Conservation (phyloP, 495 filamentous ascomycete genomes). For the Mycothermus thermophilus region DNA sequence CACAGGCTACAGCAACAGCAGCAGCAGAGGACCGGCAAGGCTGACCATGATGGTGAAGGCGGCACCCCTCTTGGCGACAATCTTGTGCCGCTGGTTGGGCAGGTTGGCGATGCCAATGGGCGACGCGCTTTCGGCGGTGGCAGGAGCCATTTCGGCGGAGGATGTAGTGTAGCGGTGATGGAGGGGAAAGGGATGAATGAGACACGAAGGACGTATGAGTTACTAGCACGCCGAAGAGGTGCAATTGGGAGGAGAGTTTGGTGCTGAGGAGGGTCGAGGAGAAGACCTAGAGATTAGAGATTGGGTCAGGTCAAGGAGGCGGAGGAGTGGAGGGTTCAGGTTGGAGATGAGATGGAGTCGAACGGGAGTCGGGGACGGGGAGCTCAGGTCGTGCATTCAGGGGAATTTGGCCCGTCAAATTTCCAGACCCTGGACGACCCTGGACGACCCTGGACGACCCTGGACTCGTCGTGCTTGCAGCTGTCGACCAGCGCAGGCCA, state of each 20-base stretch:
- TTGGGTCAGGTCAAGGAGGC: constrained; percentile 6
- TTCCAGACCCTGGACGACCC: constrained; percentile 17
- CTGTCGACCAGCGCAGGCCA: too few relatives aligned
- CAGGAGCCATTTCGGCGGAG: constrained; percentile 49
- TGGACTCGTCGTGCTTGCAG: too few relatives aligned
- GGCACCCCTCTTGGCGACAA: constrained; percentile 96
- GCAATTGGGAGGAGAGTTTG: too few relatives aligned
- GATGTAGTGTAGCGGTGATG: constrained; percentile 2
- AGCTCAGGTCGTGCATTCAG: constrained; percentile 27
- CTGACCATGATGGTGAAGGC: constrained; percentile 98
- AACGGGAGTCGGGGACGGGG: constrained; percentile 10
- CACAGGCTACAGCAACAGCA: background rate
- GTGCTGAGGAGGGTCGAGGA: too few relatives aligned
- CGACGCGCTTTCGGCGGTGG: constrained; percentile 70
- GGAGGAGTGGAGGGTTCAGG: constrained; percentile 9
- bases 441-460: too few relatives aligned
- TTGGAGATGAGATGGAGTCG: constrained; percentile 15
- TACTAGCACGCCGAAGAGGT: constrained; percentile 10
- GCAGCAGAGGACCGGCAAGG: background rate
- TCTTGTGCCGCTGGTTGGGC: constrained; percentile 98
- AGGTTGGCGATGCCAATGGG: constrained; percentile 99
- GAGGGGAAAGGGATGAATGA: constrained; percentile 3
- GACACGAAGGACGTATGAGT: too few relatives aligned
- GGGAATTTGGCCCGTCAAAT: constrained; percentile 27
- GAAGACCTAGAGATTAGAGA: background rate